Percentiles rank a stretch among this genome's conserved stretches.
Conservation (phyloP, 2,329 filamentous ascomycete genomes). For the Fusarium begoniae region DNA sequence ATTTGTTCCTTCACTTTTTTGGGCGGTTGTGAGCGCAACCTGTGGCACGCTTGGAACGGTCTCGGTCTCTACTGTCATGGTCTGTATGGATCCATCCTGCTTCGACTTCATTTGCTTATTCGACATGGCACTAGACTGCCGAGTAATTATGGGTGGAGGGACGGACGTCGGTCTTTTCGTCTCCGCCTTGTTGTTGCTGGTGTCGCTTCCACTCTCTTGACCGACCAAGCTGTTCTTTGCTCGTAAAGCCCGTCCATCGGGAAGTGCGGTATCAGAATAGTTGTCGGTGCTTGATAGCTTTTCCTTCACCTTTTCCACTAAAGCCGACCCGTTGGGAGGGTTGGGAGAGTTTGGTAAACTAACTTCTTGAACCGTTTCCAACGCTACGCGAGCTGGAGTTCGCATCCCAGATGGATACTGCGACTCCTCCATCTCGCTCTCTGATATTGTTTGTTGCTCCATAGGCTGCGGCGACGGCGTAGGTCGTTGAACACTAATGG, state of each 20-base stretch:
- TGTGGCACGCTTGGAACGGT: slow-evolving; percentile 93
- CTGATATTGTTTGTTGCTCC: slow-evolving; percentile 52
- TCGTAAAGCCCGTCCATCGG: slow-evolving; percentile 55
- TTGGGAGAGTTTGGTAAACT: slow-evolving; percentile 79
- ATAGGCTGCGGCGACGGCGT: slow-evolving; percentile 58
- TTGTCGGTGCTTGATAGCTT: slow-evolving; percentile 55
- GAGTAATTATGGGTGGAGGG: slow-evolving; percentile 65
- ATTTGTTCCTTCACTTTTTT: slow-evolving; percentile 70
- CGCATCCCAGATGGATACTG: slow-evolving; percentile 61
- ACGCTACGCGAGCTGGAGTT: slow-evolving; percentile 68
- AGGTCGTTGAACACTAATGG: slow-evolving; percentile 63
- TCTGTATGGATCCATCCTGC: slow-evolving; percentile 79
- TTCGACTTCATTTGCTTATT: slow-evolving; percentile 76
- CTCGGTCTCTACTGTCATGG: slow-evolving; percentile 98
- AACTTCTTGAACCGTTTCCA: slow-evolving; percentile 93
- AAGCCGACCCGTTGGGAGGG: slow-evolving; percentile 54
- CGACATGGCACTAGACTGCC: slow-evolving; percentile 71
- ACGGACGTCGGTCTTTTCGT: slow-evolving; percentile 55
- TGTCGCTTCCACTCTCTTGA: slow-evolving; percentile 73
- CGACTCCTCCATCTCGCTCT: slow-evolving; percentile 63
- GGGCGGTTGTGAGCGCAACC: slow-evolving; percentile 73
- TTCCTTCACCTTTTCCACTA: slow-evolving; percentile 62
- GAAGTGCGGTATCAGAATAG: slow-evolving; percentile 53
- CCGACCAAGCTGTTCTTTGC: slow-evolving; percentile 57
- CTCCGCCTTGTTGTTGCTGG: slow-evolving; percentile 60